phyloP scores from a whole-genome alignment of 2,329 filamentous ascomycete species.

The Bipolaris gigantea region DNA sequence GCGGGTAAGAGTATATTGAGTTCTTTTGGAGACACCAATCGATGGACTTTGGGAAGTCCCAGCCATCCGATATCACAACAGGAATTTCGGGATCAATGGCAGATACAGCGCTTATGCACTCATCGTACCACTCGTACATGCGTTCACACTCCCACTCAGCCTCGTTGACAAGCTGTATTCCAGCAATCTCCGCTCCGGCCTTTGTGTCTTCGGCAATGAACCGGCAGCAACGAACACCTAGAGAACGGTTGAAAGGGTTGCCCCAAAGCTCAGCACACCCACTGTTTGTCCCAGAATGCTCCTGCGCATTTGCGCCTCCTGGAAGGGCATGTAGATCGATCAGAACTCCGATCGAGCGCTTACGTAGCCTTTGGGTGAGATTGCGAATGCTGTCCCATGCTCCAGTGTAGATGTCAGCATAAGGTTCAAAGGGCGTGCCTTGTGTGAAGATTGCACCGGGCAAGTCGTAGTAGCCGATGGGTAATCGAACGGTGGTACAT shows the following conservation, averaged over 20 bases:
- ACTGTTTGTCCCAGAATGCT: constrained; percentile 59
- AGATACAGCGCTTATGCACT: constrained; percentile 52
- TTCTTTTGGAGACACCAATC: constrained; percentile 52
- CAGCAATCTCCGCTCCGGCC: constrained; percentile 51
- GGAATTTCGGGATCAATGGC: constrained; percentile 55
- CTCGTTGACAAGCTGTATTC: constrained; percentile 63
- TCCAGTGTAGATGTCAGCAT: constrained; percentile 53
- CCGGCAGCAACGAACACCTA: constrained; percentile 52
- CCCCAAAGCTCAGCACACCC: constrained; percentile 58
- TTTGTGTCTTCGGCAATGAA: constrained; percentile 56
- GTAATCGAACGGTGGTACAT: constrained; percentile 61
- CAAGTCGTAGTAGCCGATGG: constrained; percentile 63
- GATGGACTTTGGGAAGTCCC: constrained; percentile 54
- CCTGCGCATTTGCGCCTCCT: constrained; percentile 59
- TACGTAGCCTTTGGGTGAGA: constrained; percentile 51
- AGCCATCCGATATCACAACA: constrained; percentile 61
- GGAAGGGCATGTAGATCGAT: constrained; percentile 62
- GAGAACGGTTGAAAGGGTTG: constrained; percentile 47
- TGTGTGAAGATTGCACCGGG: constrained; percentile 53
- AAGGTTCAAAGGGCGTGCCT: constrained; percentile 56
- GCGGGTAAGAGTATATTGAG: constrained; percentile 27
- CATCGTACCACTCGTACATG: constrained; percentile 62
- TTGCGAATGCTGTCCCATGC: constrained; percentile 57
- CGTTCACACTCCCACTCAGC: constrained; percentile 53
- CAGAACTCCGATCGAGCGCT: constrained; percentile 58